Base-by-base conservation (phyloP, 208 protist genomes). In the Herpetomonas tarakana region DNA sequence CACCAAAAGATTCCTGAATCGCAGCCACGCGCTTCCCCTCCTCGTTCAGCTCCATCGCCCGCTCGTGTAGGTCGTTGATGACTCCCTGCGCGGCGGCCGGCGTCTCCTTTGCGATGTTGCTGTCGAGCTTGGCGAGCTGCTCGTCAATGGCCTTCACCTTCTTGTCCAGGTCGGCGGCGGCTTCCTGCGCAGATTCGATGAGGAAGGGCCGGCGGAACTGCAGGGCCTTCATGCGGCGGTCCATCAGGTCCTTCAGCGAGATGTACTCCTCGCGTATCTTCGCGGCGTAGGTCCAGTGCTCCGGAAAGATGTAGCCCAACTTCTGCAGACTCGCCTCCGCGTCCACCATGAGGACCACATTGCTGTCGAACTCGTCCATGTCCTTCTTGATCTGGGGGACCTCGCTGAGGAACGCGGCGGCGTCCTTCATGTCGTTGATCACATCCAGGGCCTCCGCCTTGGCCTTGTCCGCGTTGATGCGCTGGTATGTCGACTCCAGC, bases 161-260 rank as follows among this genome's bases (percentile, higher is more conserved):
- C 27, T 24, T 21, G 49, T 88, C 76, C 29, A 98, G 70, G 14
- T 67, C 58, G 21, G 75, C 72, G 45, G 76, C 76, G 21, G 85
- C 61, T 22, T 58, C 60, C 47, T 81, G 80, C 24, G 73, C 81
- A 31, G 76, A 65, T 62, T 95, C 69, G 18, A 82, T 58, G 24
- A 95, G 55, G 52, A 86, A 80, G 0, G 85, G 85, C 12, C 69
- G 67, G 45, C 89, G 89, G 44, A 80, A 60, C 58, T 97, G 78
- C 28, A 98, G 62, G 12, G 83, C 75, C 59, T 92, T 93, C 29
- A 96, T 80, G 74, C 97, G 97, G 38, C 84, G 75, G 9, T 86
- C 82, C 25, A 99, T 81, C 27, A 98, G 83, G 39, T 98, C 92
- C 22, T 86, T 86, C 41, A 98, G 91, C 12, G 96, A 83, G 21